Conservation (phyloP, 768 basidiomycete genomes). For the Xanthoconium purpureum region DNA sequence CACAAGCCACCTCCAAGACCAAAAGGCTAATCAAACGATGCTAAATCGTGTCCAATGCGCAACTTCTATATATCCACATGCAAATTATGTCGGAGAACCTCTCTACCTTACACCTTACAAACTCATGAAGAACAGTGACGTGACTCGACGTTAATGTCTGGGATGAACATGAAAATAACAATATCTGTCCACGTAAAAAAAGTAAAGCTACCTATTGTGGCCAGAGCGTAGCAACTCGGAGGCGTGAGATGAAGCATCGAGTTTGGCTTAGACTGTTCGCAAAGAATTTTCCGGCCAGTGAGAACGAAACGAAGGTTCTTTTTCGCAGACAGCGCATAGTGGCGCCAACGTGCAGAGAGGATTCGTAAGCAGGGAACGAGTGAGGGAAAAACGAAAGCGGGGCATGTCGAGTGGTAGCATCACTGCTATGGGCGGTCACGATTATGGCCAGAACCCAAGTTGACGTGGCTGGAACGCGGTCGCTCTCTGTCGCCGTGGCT, state of each 20-base stretch:
- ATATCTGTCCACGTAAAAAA: slow-evolving; percentile 27
- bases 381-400: not conserved
- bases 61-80: slow-evolving; percentile 4
- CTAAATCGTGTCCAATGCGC: not conserved
- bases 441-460: slow-evolving; percentile 5
- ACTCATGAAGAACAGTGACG: slow-evolving; percentile 14
- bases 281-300: slow-evolving; percentile 4
- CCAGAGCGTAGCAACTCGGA: slow-evolving; percentile 2
- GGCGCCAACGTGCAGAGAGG: slow-evolving; percentile 1
- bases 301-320: slow-evolving; percentile 3
- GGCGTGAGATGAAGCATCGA: not conserved
- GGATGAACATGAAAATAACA: slow-evolving; percentile 27
- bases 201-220: slow-evolving; percentile 15
- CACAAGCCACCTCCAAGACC: not conserved
- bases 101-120: slow-evolving; percentile 7
- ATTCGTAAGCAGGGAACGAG: not conserved
- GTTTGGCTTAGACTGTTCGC: not conserved
- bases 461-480: slow-evolving; percentile 18
- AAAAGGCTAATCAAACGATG: not conserved
- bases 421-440: slow-evolving; percentile 9
- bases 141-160: slow-evolving; percentile 15
- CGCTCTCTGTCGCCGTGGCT: slow-evolving; percentile 25
- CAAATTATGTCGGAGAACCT: slow-evolving; percentile 10
- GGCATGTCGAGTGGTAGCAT: not conserved
- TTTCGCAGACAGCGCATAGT: slow-evolving; percentile 6